Evolutionary conservation across 2,329 filamentous ascomycete species (phyloP).

Genomic region (Fusarium lateritium): DNA sequence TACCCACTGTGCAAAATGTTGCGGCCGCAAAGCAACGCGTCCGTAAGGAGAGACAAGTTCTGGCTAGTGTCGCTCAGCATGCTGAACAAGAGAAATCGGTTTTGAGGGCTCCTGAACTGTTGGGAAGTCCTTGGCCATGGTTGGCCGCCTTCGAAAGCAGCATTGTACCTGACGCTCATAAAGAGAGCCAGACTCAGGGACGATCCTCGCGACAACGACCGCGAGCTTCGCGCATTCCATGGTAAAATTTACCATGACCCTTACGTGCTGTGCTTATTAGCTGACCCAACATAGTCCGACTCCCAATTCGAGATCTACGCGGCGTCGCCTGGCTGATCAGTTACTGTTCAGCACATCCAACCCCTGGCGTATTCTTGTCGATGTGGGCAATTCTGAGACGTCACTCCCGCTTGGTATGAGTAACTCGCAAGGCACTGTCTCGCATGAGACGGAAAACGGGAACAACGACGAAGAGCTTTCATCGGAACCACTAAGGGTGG

Average conservation of each 20-base stretch:
- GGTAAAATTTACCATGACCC: constrained; percentile 1
- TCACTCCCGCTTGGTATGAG: not conserved
- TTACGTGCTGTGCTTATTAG: constrained; percentile 8
- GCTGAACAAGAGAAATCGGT: not conserved
- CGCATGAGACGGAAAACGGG: not conserved
- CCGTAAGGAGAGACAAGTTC: not conserved
- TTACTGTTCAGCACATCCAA: constrained; percentile 15
- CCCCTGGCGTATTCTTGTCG: constrained; percentile 4
- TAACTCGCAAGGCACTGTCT: not conserved
- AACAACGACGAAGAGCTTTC: constrained; percentile 18
- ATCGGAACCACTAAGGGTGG: constrained; percentile 59
- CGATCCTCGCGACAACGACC: constrained; percentile 4
- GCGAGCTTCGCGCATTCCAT: constrained; percentile 31
- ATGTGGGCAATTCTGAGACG: not conserved
- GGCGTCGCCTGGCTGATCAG: constrained; percentile 14
- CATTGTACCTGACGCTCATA: not conserved
- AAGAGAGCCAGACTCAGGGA: not conserved
- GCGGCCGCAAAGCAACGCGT: constrained; percentile 1
- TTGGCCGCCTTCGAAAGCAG: constrained; percentile 8
- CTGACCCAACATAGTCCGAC: constrained; percentile 15
- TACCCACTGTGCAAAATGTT: constrained; percentile 24
- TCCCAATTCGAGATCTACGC: constrained; percentile 11
- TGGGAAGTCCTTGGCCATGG: constrained; percentile 30
- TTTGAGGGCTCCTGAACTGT: not conserved
- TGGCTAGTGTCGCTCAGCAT: not conserved